Evolutionary conservation across 768 basidiomycete species (phyloP), one percentile per base, ranked within the genome.

Genomic region (Filobasidium floriforme): DNA sequence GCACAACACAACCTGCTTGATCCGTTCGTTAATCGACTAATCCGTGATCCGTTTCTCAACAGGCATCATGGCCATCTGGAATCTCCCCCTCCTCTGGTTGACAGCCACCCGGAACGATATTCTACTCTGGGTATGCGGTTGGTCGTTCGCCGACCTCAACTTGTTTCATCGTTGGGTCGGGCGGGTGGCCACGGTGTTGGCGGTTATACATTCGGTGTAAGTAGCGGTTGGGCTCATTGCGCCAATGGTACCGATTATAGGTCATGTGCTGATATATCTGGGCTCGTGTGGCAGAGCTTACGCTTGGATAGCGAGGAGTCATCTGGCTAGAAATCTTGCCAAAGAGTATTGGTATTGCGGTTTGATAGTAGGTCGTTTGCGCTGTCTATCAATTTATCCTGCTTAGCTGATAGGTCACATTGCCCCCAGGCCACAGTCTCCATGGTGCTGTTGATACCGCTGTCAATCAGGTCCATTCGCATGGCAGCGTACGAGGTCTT

Each of bases 51-150:
- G 32, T 9, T 3, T 37, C 54, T 28, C 29, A 15, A 6, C 29
- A 57, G 72, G 66, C 32, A 73, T 73, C 52, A 69, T 73, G 66
- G 44, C 57, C 22, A 71, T 73, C 59, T 73, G 70, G 54, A 71
- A 73, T 44, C 26, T 73, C 1, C 72, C 72, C 9, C 63, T 73
- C 7, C 66, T 73, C 1, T 73, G 72, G 72, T 44, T 62, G 22
- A 51, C 71, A 19, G 72, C 72, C 11, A 70, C 69, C 7, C 40
- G 72, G 37, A 73, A 73, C 60, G 70, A 73, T 59, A 41, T 73
- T 19, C 32, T 73, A 24, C 55, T 73, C n/a, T 73, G 68, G 68
- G 4, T 73, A 22, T 69, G 68, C 10, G 72, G 72, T 7, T 73
- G 70, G 72, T 71, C 72, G n/a, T 73, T 62, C 43, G 22, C 68